Evolutionary conservation across 208 protist species (phyloP), one percentile per base, ranked within the genome.

Genomic region (Leishmania amazonensis): DNA sequence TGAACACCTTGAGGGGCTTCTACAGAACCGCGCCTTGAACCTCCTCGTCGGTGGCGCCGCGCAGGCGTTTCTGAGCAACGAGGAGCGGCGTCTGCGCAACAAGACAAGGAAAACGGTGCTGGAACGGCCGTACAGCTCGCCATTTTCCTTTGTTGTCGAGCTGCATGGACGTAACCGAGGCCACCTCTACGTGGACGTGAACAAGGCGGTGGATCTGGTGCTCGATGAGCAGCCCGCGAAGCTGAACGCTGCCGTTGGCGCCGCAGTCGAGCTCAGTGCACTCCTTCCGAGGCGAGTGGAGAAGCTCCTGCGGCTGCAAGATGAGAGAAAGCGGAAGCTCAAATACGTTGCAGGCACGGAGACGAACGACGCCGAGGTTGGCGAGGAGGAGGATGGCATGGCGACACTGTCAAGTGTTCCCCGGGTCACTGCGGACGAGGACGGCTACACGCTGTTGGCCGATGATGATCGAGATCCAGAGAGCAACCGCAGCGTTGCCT

Each of bases 21-120:
- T 98, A 76, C 92, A 98, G 83, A 98, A 98, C 82, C 90, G 89
- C 67, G 88, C 85, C n/a, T 83, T 98, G 51, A 96, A 94, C 79
- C 76, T 91, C 13, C 87, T 99, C 54, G 91, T 98, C 21, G 97
- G 97, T 45, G 97, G 96, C n/a, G 84, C 93, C 9, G 91, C 93
- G 15, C 87, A 96, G 54, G 96, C 96, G 17, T 98, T 97, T 76
- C 86, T 99, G 49, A 93, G 93, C 86, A 97, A 98, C 86, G 90
- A 96, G 75, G 94, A 96, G 83, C 86, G 88, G 6, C 81, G 90
- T 1, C 79, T 95, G 74, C 88, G 93, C 51, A 94, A 96, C 79
- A 94, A 94, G 78, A 78, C 77, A 67, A 95, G 95, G 81, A 98
- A 98, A 79, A 95, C 91, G 9, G 85, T 98, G 53, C 85, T 97